Percentiles rank a stretch among this genome's conserved stretches.
Conservation (phyloP, 139 green algal genomes). For the Zygnema cylindricum region DNA sequence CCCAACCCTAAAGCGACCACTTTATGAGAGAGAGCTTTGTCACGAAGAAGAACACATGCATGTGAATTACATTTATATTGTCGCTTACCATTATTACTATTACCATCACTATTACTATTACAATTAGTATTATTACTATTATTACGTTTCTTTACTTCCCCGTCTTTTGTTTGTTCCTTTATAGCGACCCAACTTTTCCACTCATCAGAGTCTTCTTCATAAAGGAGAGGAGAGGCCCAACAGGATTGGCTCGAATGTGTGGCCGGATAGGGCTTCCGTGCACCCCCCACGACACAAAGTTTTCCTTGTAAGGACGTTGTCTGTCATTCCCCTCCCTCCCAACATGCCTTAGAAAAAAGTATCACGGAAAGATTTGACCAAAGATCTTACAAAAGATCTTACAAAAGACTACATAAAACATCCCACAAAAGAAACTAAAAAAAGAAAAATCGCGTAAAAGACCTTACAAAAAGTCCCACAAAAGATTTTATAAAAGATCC, state of each 20-base stretch:
- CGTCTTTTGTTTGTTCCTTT: not conserved
- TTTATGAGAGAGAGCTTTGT: not conserved
- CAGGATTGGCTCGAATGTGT: not conserved
- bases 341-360: no score
- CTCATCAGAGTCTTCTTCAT: not conserved
- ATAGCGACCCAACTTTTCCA: not conserved
- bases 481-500: no score
- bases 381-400: no score
- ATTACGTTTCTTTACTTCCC: no score
- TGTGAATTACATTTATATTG: not conserved
- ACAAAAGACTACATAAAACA: no score
- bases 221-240: not conserved
- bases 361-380: no score
- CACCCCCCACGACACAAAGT: not conserved
- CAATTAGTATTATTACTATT: no score
- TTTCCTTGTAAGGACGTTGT: not conserved
- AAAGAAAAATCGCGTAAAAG: no score
- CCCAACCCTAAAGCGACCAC: not conserved
- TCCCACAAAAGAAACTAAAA: no score
- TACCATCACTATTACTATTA: no score
- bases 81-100: no score
- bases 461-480: no score
- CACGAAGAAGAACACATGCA: not conserved
- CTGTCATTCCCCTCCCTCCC: not conserved
- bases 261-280: not conserved